A percentile compares a stretch with the other conserved stretches of the same genome.
Conservation (phyloP, 345 rosid genomes). For the Reutealis trisperma region DNA sequence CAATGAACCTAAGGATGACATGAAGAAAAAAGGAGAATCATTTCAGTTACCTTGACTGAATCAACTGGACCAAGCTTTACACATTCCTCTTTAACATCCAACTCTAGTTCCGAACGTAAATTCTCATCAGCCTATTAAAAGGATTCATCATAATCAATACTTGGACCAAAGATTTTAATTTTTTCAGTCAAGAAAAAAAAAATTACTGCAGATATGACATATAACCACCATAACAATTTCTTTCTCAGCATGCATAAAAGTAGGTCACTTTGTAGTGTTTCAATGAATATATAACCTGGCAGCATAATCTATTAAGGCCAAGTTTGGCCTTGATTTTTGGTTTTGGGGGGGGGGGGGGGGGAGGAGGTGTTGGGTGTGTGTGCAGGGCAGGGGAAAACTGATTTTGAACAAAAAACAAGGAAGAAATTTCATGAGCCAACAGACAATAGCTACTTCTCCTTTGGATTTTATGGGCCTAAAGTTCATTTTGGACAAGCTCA, state of each 20-base stretch:
- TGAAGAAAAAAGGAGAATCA: neutral
- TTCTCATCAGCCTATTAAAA: slow-evolving; percentile 67
- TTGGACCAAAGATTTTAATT: too few relatives aligned
- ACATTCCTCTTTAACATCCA: slow-evolving; percentile 85
- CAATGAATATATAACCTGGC: neutral
- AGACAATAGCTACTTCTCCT: too few relatives aligned
- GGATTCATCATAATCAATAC: too few relatives aligned
- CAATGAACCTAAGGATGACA: neutral
- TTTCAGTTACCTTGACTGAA: slow-evolving; percentile 65
- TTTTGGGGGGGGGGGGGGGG: too few relatives aligned
- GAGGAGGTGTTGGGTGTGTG: too few relatives aligned
- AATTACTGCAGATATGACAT: neutral
- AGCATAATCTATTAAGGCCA: neutral
- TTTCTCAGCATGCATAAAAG: neutral
- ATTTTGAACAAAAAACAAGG: too few relatives aligned
- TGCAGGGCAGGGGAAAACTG: too few relatives aligned
- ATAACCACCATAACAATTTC: neutral
- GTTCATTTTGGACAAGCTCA: too few relatives aligned
- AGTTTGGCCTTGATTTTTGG: too few relatives aligned
- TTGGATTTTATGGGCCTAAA: too few relatives aligned
- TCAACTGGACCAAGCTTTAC: slow-evolving; percentile 79
- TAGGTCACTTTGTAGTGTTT: neutral
- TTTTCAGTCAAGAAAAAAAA: too few relatives aligned
- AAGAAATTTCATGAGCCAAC: too few relatives aligned
- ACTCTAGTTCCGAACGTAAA: slow-evolving; percentile 68